These are phyloP conservation scores for Pseudocercospora vitis DNA, from an alignment of 2,329 filamentous ascomycete species.

Conservation along the genomic window DNA sequence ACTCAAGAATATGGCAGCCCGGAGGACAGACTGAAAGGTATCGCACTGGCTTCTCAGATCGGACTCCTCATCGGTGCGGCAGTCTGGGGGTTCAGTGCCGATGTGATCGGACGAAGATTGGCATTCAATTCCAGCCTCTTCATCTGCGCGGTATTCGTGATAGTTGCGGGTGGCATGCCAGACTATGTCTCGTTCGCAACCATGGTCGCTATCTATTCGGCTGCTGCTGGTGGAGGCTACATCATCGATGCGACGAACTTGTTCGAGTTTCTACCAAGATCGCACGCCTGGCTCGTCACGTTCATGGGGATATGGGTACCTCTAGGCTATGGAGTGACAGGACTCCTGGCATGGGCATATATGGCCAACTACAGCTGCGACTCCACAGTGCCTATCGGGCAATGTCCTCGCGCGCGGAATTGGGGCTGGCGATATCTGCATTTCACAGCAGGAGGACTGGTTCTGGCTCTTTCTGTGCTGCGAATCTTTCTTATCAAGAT, in stretches of 20 bases:
- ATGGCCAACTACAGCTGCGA: constrained; percentile 17
- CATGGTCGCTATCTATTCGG: constrained; percentile 30
- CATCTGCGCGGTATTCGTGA: constrained; percentile 28
- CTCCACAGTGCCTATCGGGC: background rate
- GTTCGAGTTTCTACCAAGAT: constrained; percentile 30
- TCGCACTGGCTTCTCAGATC: constrained; percentile 45
- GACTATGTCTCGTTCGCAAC: constrained; percentile 30
- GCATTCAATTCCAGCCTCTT: constrained; percentile 32
- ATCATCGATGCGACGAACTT: constrained; percentile 34
- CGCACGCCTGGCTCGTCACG: constrained; percentile 29
- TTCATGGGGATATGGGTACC: constrained; percentile 32
- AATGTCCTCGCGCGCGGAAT: constrained; percentile 21
- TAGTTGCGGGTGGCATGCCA: constrained; percentile 32
- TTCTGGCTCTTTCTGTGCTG: constrained; percentile 26
- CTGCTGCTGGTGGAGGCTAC: constrained; percentile 33
- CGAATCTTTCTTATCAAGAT: constrained; percentile 28
- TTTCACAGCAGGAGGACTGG: constrained; percentile 28
- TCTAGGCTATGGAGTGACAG: constrained; percentile 31
- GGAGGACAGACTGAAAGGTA: constrained; percentile 31
- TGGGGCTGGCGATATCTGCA: constrained; percentile 34
- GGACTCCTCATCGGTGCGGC: constrained; percentile 45
- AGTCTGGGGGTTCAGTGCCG: constrained; percentile 29
- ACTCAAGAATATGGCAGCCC: constrained; percentile 32
- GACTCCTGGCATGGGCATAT: constrained; percentile 46
- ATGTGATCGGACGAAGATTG: constrained; percentile 24